Evolutionary conservation across 768 basidiomycete genomes (phyloP), one percentile per base, ranked within the genome.

Genomic region (Russula abietina): DNA sequence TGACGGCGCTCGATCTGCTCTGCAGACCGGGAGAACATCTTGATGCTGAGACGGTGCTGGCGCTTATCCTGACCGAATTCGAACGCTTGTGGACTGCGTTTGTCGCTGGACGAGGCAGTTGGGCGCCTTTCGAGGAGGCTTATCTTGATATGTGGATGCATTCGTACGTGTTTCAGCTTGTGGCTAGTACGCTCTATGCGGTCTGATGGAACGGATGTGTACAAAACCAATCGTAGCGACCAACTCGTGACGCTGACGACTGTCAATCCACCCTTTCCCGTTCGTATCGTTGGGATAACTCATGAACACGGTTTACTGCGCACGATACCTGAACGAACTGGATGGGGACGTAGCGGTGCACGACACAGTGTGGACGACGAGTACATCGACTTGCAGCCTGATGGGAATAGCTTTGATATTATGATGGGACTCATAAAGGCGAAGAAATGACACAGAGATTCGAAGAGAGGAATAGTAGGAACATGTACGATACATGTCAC

Each of bases 321-420:
- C 55, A 97, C 95, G 9, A 72, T 90, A 39, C 85, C 85, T 2
- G 85, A 88, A 68, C 75, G 77, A 32, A 72, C 67, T 4, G 70
- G 64, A 71, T 74, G 24, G 73, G 70, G 72, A 54, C 63, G 30
- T 48, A 66, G 62, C n/a, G n/a, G n/a, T 67, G 32, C 17, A n/a
- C 52, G 17, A 26, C 48, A 22, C 14, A 54, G 59, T 26, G 71
- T 45, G 69, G 75, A 59, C 60, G 73, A 63, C 30, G 78, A 76
- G 28, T 95, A 82, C 70, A 87, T 98, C 57, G 94, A 99, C 73
- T 74, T 99, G 22, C 97, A 97, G 72, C 97, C 97, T 2, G 94
- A 98, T 70, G 93, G 94, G 55, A 99, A 99, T 72, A 92, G 92
- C 69, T 98, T 98, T 68, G 96, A 98, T 74, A 78, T 98, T 67